These are phyloP conservation scores for Phaffia tasmanica DNA, from an alignment of 768 basidiomycete genomes.

Conservation along the genomic window DNA sequence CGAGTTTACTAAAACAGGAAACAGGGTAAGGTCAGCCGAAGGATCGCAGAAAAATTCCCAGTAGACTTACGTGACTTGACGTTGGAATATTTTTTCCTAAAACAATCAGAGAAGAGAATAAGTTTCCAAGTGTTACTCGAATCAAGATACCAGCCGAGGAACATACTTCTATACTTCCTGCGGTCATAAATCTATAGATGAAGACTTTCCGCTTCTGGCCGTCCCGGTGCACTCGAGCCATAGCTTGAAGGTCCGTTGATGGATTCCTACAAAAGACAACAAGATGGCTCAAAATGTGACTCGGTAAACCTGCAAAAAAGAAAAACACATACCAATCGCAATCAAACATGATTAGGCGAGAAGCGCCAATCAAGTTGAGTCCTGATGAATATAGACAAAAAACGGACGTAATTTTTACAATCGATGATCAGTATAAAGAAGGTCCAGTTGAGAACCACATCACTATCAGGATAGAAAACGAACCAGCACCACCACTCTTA, in stretches of 20 bases:
- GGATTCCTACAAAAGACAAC: constrained; percentile 33
- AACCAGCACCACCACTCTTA: constrained; percentile 74
- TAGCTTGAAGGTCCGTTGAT: constrained; percentile 73
- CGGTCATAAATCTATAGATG: constrained; percentile 43
- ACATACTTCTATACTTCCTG: constrained; percentile 27
- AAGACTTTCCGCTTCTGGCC: constrained; percentile 85
- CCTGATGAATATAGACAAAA: constrained; percentile 39
- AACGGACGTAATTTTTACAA: no score
- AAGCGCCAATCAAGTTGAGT: constrained; percentile 72
- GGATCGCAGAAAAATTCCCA: no score
- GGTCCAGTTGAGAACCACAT: no score
- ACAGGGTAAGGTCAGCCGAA: no score
- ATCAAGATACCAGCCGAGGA: background rate
- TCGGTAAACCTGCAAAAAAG: background rate
- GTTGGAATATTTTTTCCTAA: constrained; percentile 24
- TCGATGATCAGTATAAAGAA: no score
- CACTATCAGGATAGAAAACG: no score
- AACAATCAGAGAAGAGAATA: background rate
- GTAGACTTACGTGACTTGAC: constrained; percentile 19
- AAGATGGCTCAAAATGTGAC: background rate
- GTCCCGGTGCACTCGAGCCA: constrained; percentile 57
- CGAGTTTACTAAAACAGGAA: constrained; percentile 6
- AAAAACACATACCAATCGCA: constrained; percentile 91
- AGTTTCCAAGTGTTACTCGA: background rate
- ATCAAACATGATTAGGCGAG: constrained; percentile 50